phyloP scores from a whole-genome alignment of 2,329 filamentous ascomycete genomes.

The Calonectria pseudoturangicola region DNA sequence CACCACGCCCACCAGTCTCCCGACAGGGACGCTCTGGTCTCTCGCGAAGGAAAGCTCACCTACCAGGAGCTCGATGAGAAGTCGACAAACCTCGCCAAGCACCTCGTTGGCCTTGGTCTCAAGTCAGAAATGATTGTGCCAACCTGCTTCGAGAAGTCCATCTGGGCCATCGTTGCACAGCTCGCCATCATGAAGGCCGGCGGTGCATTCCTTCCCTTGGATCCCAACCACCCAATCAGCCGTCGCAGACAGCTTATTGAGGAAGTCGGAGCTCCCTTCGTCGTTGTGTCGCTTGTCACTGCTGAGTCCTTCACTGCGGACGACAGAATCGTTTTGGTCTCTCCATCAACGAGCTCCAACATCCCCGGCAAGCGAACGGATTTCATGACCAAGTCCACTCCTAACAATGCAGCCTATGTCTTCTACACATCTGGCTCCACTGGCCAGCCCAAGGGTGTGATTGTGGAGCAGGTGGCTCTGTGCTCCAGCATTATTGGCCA shows the following conservation, averaged over 20 bases:
- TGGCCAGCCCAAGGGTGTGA: background rate
- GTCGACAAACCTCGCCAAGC: constrained; percentile 14
- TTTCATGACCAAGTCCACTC: background rate
- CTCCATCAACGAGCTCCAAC: constrained; percentile 3
- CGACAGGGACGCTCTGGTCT: background rate
- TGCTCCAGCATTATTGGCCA: constrained; percentile 13
- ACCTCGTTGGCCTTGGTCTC: constrained; percentile 4
- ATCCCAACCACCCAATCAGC: constrained; percentile 5
- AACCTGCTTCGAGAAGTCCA: constrained; percentile 27
- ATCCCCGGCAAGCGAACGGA: background rate
- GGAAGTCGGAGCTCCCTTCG: background rate
- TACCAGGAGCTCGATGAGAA: constrained; percentile 7
- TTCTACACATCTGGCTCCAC: background rate
- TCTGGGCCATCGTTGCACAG: constrained; percentile 24
- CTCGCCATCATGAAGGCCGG: constrained; percentile 29
- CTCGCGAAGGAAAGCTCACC: background rate
- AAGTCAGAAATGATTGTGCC: constrained; percentile 16
- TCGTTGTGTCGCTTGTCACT: constrained; percentile 10
- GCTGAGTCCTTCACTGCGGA: background rate
- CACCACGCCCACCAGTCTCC: background rate
- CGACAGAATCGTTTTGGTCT: constrained; percentile 13
- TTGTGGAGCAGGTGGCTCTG: constrained; percentile 2
- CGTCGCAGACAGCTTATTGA: background rate
- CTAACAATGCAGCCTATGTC: background rate
- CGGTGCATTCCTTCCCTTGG: constrained; percentile 20